phyloP scores from a whole-genome alignment of 2,329 filamentous ascomycete genomes.

The Cytospora piceicola region DNA sequence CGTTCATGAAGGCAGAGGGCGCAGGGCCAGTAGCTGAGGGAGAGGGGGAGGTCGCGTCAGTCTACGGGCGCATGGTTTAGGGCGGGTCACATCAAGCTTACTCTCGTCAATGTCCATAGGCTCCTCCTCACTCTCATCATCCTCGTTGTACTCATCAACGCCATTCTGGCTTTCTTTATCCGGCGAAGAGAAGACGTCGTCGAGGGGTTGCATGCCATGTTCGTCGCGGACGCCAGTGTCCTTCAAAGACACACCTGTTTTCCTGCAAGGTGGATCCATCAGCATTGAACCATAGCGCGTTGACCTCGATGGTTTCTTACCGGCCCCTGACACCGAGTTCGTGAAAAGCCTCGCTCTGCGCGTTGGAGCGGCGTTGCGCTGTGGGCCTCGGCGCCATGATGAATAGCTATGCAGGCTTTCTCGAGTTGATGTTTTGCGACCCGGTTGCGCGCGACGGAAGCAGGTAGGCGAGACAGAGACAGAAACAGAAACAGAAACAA shows the following conservation, averaged over 20 bases:
- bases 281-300: not conserved
- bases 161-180: slow-evolving; percentile 51
- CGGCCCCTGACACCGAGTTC: slow-evolving; percentile 55
- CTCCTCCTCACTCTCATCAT: slow-evolving; percentile 46
- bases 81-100: slow-evolving; percentile 41
- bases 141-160: slow-evolving; percentile 40
- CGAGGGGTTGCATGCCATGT: slow-evolving; percentile 87
- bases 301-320: slow-evolving; percentile 37
- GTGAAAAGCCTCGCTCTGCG: slow-evolving; percentile 52
- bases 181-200: slow-evolving; percentile 87
- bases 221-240: slow-evolving; percentile 84
- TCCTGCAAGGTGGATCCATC: slow-evolving; percentile 57
- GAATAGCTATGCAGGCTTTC: slow-evolving; percentile 15
- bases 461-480: slow-evolving; percentile 7
- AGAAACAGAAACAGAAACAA: too few relatives aligned
- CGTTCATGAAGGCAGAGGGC: slow-evolving; percentile 56
- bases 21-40: slow-evolving; percentile 55
- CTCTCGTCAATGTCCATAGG: slow-evolving; percentile 52
- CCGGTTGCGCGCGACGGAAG: not conserved
- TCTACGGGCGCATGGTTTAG: not conserved
- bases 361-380: slow-evolving; percentile 43
- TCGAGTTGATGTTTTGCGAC: not conserved
- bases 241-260: slow-evolving; percentile 83
- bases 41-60: slow-evolving; percentile 11
- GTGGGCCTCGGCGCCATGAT: slow-evolving; percentile 46